A percentile compares a stretch with the other conserved stretches of the same genome.
phyloP scores from a whole-genome alignment of 352 stramenopile species.

The Phytopythium aichiense region DNA sequence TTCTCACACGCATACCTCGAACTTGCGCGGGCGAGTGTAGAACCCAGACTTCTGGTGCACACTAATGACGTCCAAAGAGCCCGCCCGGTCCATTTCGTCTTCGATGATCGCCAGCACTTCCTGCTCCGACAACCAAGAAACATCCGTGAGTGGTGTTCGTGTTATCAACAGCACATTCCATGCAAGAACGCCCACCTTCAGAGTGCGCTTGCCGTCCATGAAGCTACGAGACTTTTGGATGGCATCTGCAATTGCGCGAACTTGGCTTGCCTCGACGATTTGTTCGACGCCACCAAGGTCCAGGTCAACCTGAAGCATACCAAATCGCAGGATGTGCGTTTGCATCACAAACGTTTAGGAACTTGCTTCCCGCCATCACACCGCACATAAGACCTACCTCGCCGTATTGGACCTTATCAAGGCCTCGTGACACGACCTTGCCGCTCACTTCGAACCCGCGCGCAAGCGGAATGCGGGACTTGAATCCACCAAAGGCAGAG shows the following conservation, averaged over 20 bases:
- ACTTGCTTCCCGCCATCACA: background rate
- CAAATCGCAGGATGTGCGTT: background rate
- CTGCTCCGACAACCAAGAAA: constrained; percentile 14
- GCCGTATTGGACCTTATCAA: constrained; percentile 82
- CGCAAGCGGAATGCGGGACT: constrained; percentile 42
- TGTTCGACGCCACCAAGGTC: constrained; percentile 85
- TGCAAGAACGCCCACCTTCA: constrained; percentile 26
- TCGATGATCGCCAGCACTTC: constrained; percentile 67
- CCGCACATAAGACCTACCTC: constrained; percentile 37
- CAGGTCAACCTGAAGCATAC: constrained; percentile 57
- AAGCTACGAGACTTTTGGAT: constrained; percentile 46
- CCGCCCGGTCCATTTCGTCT: constrained; percentile 51
- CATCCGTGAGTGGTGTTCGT: background rate
- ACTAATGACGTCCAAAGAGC: constrained; percentile 59
- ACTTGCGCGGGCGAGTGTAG: constrained; percentile 72
- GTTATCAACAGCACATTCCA: background rate
- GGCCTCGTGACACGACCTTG: constrained; percentile 73
- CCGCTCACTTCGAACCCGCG: constrained; percentile 58
- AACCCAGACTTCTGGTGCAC: constrained; percentile 61
- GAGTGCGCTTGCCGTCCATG: constrained; percentile 61
- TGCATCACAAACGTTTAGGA: background rate
- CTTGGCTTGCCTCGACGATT: constrained; percentile 87
- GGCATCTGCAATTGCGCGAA: constrained; percentile 72
- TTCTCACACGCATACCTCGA: constrained; percentile 47
- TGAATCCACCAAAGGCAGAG: constrained; percentile 42